Evolutionary conservation across 345 rosid genomes (phyloP), one percentile per base, ranked within the genome.

Genomic region (Eucalyptus victrix): DNA sequence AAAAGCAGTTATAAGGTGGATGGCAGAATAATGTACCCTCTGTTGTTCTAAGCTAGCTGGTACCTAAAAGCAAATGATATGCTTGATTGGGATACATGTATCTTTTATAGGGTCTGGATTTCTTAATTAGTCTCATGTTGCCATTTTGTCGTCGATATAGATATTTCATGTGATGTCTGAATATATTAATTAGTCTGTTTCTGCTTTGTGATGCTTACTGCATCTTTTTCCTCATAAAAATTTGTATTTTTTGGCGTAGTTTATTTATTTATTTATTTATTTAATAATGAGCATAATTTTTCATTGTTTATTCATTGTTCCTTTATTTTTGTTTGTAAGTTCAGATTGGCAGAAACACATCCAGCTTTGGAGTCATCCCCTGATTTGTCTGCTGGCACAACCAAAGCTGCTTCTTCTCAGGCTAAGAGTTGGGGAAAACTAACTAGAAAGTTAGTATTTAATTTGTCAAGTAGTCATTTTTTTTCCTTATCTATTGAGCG

Each of bases 401-500:
- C 89, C 56, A 95, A 94, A 88, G 54, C 87, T 88, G 92, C 92
- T 87, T 90, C 93, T 23, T 92, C 93, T 26, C 91, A 88, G 69
- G 91, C 88, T 90, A 95, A 93, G 91, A 93, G 95, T 90, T 92
- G 92, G 18, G 99, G 99, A 86, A 95, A 89, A 93, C 76, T 97
- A 89, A 97, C 99, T 65, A 93, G 94, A 92, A 97, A 97, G 99
- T 97, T 88, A 87, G 96, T 89, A n/a, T 83, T 26, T 37, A 72
- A 30, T 32, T 67, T 60, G 15, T 54, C 42, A 17, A 76, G 42
- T 40, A 24, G 12, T 50, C 32, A 44, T 34, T 40, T 86, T 88
- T 88, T 83, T 81, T 53, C 90, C 76, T n/a, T 83, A 45, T 87
- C 44, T 6, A 37, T 76, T 11, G 45, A 76, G 45, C 42, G 3